These are phyloP conservation scores for Spencermartinsiella europaea DNA, from an alignment of 805 yeast genomes.

Conservation along the genomic window DNA sequence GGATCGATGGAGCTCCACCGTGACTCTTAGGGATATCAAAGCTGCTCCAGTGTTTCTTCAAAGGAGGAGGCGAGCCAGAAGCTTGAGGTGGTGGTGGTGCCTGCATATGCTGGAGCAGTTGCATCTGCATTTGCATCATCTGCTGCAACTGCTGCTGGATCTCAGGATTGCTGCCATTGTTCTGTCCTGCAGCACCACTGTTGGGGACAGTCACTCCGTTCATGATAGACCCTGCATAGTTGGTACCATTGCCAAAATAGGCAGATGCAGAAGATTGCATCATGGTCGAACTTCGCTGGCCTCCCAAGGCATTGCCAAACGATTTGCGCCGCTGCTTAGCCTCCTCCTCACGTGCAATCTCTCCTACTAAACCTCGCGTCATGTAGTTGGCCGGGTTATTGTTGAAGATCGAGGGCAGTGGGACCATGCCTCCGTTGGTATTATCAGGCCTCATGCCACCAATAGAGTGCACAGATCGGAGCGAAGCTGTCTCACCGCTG, in stretches of 20 bases:
- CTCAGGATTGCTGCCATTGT: slow-evolving; percentile 11
- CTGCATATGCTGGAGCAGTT: slow-evolving; percentile 25
- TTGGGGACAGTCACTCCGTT: slow-evolving; percentile 8
- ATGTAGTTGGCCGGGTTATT: slow-evolving; percentile 13
- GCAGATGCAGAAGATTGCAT: slow-evolving; percentile 4
- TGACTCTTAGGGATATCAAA: slow-evolving; percentile 14
- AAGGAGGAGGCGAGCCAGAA: background rate
- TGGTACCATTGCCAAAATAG: background rate
- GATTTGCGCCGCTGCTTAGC: slow-evolving; percentile 29
- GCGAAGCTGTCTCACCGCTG: slow-evolving; percentile 11
- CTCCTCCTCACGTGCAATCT: slow-evolving; percentile 37
- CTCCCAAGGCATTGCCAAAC: slow-evolving; percentile 11
- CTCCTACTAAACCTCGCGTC: slow-evolving; percentile 36
- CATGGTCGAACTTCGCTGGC: slow-evolving; percentile 13
- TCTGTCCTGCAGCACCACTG: background rate
- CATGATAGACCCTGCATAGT: slow-evolving; percentile 11
- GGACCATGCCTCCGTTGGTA: slow-evolving; percentile 6
- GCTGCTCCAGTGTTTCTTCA: slow-evolving; percentile 16
- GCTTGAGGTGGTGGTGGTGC: slow-evolving; percentile 8
- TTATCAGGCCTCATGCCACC: slow-evolving; percentile 1
- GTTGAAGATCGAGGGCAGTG: slow-evolving; percentile 25
- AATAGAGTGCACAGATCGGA: slow-evolving; percentile 14
- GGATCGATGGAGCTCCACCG: slow-evolving; percentile 18
- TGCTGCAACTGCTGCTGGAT: slow-evolving; percentile 31
- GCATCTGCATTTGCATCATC: slow-evolving; percentile 31